phyloP scores from a whole-genome alignment of 176 grass and related monocot genomes.

The Otatea glauca region DNA sequence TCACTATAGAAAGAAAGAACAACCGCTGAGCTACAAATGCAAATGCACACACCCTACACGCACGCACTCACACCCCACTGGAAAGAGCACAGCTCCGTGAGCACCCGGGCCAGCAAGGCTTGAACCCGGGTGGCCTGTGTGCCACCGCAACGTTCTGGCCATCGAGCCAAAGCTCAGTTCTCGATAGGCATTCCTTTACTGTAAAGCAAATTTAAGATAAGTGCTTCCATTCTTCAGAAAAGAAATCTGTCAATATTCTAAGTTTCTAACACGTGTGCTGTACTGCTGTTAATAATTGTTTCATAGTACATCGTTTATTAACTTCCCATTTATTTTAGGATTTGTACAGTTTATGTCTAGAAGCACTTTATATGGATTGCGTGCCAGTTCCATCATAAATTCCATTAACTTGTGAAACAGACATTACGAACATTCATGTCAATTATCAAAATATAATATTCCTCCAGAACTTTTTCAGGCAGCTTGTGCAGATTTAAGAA shows the following conservation, averaged over 20 bases:
- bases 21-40: no score
- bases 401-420: not conserved
- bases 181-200: not conserved
- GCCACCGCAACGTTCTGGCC: no score
- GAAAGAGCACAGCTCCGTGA: no score
- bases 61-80: no score
- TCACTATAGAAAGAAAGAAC: no score
- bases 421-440: not conserved
- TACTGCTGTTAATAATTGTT: not conserved
- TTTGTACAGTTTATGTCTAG: not conserved
- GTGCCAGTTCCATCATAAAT: not conserved
- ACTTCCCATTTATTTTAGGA: not conserved
- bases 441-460: constrained; percentile 59
- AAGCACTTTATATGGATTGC: not conserved
- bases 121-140: no score
- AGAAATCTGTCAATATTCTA: not conserved
- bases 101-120: no score
- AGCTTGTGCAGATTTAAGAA: constrained; percentile 79
- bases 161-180: no score
- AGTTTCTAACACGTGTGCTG: not conserved
- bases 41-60: no score
- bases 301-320: constrained; percentile 9
- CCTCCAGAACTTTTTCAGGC: constrained; percentile 62
- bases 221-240: not conserved
- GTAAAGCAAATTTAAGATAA: not conserved